phyloP scores from a whole-genome alignment of 257 asterid genomes.

The Fraxinus anomala region DNA sequence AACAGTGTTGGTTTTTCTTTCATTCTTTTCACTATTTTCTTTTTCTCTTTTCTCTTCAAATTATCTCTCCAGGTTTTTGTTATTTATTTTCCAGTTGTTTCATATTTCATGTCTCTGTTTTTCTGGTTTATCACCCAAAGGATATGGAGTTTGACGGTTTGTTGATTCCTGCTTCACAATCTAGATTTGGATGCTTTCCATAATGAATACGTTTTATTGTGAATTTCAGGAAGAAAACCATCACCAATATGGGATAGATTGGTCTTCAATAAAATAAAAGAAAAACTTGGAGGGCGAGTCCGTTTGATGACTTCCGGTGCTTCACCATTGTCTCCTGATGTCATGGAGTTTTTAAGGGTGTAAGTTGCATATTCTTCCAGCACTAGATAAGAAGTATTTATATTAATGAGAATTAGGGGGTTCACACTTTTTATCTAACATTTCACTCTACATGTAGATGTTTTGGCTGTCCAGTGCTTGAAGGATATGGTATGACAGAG shows the following conservation, averaged over 20 bases:
- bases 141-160: background rate
- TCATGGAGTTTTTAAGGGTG: conserved; percentile 93
- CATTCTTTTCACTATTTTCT: background rate
- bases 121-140: conserved; percentile 5
- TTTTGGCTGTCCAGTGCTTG: conserved; percentile 79
- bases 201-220: conserved; percentile 6
- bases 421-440: conserved; percentile 23
- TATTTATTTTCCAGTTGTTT: background rate
- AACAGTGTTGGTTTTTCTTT: background rate
- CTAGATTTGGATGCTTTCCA: conserved; percentile 3
- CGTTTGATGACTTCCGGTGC: conserved; percentile 95
- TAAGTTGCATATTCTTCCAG: conserved; percentile 44
- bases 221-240: conserved; percentile 69
- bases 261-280: conserved; percentile 93
- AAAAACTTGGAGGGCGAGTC: conserved; percentile 90
- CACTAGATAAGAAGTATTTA: background rate
- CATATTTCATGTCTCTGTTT: background rate
- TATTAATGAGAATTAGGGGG: conserved; percentile 14
- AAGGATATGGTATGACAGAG: conserved; percentile 99
- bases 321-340: conserved; percentile 95
- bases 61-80: background rate
- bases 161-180: conserved; percentile 11
- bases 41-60: background rate
- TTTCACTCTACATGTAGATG: conserved; percentile 54
- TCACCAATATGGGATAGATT: conserved; percentile 97